Base-by-base conservation (phyloP, 2,329 filamentous ascomycete genomes). In the Trichoderma atroviride region DNA sequence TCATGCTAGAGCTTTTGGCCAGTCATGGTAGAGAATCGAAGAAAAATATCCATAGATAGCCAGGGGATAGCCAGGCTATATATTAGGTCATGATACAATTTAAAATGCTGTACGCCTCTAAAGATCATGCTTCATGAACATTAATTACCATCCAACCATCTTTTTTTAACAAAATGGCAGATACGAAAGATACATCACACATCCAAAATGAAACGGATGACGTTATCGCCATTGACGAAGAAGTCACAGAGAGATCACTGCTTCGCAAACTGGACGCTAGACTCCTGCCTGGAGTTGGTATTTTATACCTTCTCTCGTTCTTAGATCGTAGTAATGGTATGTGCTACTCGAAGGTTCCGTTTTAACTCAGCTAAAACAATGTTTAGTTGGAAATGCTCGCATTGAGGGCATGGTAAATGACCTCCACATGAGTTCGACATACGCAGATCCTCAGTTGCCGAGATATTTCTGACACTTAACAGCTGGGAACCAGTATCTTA, bases 401-500 rank as follows among this genome's bases (percentile, higher is more conserved):
- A 83, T 89, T 22, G 86, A 88, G 71, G 86, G 86, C 33, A 80
- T 89, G 58, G 77, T 85, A 0, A 77, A 75, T 4, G 86, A 88
- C 72, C 71, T 88, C 4, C 65, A 83, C 57, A 88, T 88, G 79
- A 84, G 88, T 83, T 82, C 40, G 64, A 29, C 13, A 40, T n/a
- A 24, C 7, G 22, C 2, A 33, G 7, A 7, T 29, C 35, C n/a
- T 52, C 22, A 27, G 10, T 10, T 16, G 13, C 37, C 40, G 13
- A 24, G 31, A 22, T 14, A 24, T 40, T 9, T 47, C 70, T 11
- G 3, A 7, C 27, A 2, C 4, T 53, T 37, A 19, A 29, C 22
- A 85, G 84, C 84, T 31, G 87, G 86, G 0, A 86, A 89, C 57
- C 83, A 91, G 72, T 92, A 92, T 69, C 81, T 91, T 0, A 89